Evolutionary conservation across 2,329 filamentous ascomycete species (phyloP), one percentile per base, ranked within the genome.

Genomic region (Plectosphaerella sp.): DNA sequence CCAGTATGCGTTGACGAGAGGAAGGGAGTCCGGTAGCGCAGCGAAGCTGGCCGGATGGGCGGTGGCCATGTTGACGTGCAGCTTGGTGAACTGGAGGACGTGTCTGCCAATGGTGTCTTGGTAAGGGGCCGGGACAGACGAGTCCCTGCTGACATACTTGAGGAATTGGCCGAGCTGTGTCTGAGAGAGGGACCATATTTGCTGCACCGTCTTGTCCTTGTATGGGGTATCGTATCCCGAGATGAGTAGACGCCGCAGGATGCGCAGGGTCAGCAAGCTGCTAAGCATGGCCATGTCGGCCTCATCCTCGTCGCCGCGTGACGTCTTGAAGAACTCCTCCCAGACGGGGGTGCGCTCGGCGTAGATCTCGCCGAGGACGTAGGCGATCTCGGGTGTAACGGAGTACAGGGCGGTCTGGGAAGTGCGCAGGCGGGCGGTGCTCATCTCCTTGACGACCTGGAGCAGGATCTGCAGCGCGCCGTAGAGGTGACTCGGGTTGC

Each of bases 401-500:
- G 84, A 83, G 59, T 95, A 88, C 15, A 99, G 74, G 37, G 84
- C 87, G 2, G 86, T 84, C 62, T 92, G 85, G 0, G 87, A 91
- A 57, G 82, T 83, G 52, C 85, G 80, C 47, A 97, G 70, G 43
- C 91, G 80, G 3, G 88, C 92, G 0, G 89, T 92, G 1, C 89
- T 86, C 6, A 97, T 75, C 67, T 97, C 94, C 71, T 97, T 99
- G 63, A 96, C 85, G 25, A 96, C 84, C 47, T 93, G 87, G 14
- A 97, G 76, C 11, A 97, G 75, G 12, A 96, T 84, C 49, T 90
- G 77, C 43, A 97, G 78, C 8, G 84, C 80, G 47, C 91, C 85
- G 22, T 83, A 78, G 3, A 96, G 80, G 51, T 88, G 84, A 12
- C 86, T 64, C 43, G 83, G 82, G 58, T 86, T 83, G 9, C 78